These are phyloP conservation scores for Carpinus fangiana DNA, from an alignment of 306 rosid species.

Conservation along the genomic window DNA sequence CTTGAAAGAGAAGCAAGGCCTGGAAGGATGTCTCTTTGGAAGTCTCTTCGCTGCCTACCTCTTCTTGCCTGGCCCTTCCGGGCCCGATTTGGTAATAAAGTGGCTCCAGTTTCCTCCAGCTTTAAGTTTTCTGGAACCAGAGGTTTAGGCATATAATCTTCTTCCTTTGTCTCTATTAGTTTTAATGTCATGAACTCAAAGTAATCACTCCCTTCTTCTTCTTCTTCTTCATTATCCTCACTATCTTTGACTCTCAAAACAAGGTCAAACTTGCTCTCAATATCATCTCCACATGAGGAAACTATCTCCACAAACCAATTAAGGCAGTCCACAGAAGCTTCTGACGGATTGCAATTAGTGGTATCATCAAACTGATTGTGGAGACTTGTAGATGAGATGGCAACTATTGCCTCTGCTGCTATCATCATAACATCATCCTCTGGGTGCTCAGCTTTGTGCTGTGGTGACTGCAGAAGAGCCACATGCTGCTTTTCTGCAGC, in stretches of 20 bases:
- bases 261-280: slow-evolving; percentile 35
- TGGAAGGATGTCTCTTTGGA: slow-evolving; percentile 97
- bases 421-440: slow-evolving; percentile 52
- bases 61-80: slow-evolving; percentile 85
- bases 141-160: slow-evolving; percentile 93
- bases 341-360: slow-evolving; percentile 34
- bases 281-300: slow-evolving; percentile 50
- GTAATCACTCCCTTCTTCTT: slow-evolving; percentile 47
- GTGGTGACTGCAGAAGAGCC: slow-evolving; percentile 29
- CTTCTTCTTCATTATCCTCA: slow-evolving; percentile 36
- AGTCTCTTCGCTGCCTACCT: slow-evolving; percentile 94
- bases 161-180: slow-evolving; percentile 62
- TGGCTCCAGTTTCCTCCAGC: slow-evolving; percentile 64
- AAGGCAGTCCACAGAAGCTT: slow-evolving; percentile 54
- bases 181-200: slow-evolving; percentile 82
- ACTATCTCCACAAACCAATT: slow-evolving; percentile 77
- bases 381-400: slow-evolving; percentile 52
- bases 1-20: slow-evolving; percentile 83
- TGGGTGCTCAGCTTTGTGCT: slow-evolving; percentile 34
- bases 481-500: slow-evolving; percentile 39
- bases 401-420: slow-evolving; percentile 85
- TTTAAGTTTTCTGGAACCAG: slow-evolving; percentile 70
- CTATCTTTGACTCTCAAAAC: slow-evolving; percentile 32
- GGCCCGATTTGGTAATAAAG: slow-evolving; percentile 48
- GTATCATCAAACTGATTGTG: slow-evolving; percentile 31